Evolutionary conservation across 495 filamentous ascomycete species (phyloP).

Genomic region (Podospora bellae-mahoneyi): DNA sequence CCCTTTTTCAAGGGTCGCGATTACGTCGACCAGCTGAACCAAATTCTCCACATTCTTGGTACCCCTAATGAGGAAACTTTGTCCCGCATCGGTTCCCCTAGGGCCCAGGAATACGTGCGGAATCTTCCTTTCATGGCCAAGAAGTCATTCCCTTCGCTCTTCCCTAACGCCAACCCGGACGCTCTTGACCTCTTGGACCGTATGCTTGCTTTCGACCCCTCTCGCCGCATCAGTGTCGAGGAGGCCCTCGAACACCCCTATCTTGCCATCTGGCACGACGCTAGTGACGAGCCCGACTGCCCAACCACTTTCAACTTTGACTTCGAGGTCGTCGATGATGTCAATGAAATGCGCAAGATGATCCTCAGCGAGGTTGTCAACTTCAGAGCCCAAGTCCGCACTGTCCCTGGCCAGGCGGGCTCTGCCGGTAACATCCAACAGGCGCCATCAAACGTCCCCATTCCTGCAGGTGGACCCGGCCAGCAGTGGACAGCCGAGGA

Average conservation of each 20-base stretch:
- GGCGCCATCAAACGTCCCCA: slow-evolving; percentile 55
- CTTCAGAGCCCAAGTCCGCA: slow-evolving; percentile 74
- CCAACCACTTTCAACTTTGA: slow-evolving; percentile 95
- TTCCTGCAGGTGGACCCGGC: slow-evolving; percentile 60
- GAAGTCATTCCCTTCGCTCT: slow-evolving; percentile 79
- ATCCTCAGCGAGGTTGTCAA: slow-evolving; percentile 86
- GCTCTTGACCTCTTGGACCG: slow-evolving; percentile 90
- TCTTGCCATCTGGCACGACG: slow-evolving; percentile 97
- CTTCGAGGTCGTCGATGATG: slow-evolving; percentile 93
- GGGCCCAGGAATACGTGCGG: slow-evolving; percentile 97
- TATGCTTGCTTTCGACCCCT: slow-evolving; percentile 97
- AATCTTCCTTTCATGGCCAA: slow-evolving; percentile 97
- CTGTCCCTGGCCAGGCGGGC: slow-evolving; percentile 48
- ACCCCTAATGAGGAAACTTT: slow-evolving; percentile 95
- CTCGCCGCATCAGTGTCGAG: slow-evolving; percentile 86
- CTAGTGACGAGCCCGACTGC: slow-evolving; percentile 89
- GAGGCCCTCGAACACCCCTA: slow-evolving; percentile 93
- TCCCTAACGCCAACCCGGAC: slow-evolving; percentile 93
- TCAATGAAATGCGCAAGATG: slow-evolving; percentile 92
- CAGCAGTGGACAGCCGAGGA: slow-evolving; percentile 76
- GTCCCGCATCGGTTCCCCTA: slow-evolving; percentile 87
- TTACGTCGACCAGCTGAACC: slow-evolving; percentile 98
- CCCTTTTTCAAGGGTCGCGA: slow-evolving; percentile 99
- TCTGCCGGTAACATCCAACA: slow-evolving; percentile 31
- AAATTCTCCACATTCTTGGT: slow-evolving; percentile 96